phyloP scores from a whole-genome alignment of 169 alveolate species.

The Eimeria sp. region DNA sequence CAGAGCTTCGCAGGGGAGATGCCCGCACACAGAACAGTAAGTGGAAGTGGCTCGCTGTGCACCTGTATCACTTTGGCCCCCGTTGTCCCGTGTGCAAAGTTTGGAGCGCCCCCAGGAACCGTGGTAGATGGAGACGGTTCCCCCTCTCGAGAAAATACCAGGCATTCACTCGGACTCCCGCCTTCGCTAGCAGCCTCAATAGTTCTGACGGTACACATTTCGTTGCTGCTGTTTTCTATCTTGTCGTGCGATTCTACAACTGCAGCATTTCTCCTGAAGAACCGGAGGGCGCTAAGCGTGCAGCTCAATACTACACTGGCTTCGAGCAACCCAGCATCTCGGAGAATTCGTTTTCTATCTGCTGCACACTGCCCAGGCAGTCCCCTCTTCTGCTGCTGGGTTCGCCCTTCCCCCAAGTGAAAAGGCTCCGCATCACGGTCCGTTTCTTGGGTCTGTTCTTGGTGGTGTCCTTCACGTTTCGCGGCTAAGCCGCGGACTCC shows the following conservation, averaged over 20 bases:
- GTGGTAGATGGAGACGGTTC: not conserved
- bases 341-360: slow-evolving; percentile 9
- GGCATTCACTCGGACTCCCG: not conserved
- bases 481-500: not conserved
- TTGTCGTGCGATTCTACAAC: not conserved
- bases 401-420: not conserved
- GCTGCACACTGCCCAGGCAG: not conserved
- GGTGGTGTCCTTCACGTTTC: slow-evolving; percentile 8
- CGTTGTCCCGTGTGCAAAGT: not conserved
- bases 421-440: not conserved
- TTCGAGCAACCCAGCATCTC: slow-evolving; percentile 31
- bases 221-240: slow-evolving; percentile 2
- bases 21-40: not conserved
- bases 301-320: slow-evolving; percentile 24
- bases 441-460: not conserved
- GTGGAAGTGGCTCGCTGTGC: slow-evolving; percentile 58
- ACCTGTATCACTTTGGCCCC: slow-evolving; percentile 58
- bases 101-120: not conserved
- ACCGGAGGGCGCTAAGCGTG: slow-evolving; percentile 39
- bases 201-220: not conserved
- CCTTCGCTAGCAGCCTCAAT: not conserved
- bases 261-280: not conserved
- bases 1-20: not conserved
- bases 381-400: not conserved
- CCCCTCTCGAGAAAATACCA: not conserved